Percentiles rank a stretch among this genome's conserved stretches.
These are phyloP conservation scores for Postia placenta DNA, from an alignment of 768 basidiomycete species.

Conservation along the genomic window DNA sequence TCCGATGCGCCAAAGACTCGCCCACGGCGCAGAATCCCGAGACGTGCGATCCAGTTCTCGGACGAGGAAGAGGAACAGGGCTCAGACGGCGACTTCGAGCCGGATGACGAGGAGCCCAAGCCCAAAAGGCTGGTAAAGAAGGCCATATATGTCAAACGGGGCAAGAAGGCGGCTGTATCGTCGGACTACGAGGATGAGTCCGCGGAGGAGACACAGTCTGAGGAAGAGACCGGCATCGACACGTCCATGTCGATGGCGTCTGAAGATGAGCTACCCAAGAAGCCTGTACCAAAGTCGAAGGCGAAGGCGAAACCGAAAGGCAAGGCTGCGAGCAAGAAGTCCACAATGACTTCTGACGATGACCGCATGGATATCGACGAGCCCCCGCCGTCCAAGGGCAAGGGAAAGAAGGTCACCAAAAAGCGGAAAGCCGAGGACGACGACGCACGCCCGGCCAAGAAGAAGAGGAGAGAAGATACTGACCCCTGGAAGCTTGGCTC, in stretches of 20 bases:
- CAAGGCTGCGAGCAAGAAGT: slow-evolving; percentile 16
- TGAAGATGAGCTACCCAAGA: slow-evolving; percentile 19
- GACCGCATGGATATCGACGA: slow-evolving; percentile 21
- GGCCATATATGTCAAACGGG: slow-evolving; percentile 12
- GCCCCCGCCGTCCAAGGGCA: slow-evolving; percentile 8
- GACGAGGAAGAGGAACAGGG: slow-evolving; percentile 44
- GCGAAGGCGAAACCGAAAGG: slow-evolving; percentile 13
- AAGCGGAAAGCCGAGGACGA: slow-evolving; percentile 33
- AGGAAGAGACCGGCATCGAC: slow-evolving; percentile 19
- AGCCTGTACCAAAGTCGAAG: slow-evolving; percentile 25
- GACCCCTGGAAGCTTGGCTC: slow-evolving; percentile 78
- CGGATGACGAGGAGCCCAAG: slow-evolving; percentile 9
- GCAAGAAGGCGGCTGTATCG: slow-evolving; percentile 13
- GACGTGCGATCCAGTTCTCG: slow-evolving; percentile 38
- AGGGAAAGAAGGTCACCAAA: slow-evolving; percentile 31
- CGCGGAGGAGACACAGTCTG: slow-evolving; percentile 6
- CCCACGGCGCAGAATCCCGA: slow-evolving; percentile 25
- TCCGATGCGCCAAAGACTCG: slow-evolving; percentile 26
- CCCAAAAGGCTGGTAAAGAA: slow-evolving; percentile 8
- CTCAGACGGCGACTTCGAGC: slow-evolving; percentile 5
- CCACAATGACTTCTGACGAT: slow-evolving; percentile 12
- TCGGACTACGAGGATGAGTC: slow-evolving; percentile 12
- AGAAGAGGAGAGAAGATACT: slow-evolving; percentile 53
- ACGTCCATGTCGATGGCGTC: slow-evolving; percentile 12
- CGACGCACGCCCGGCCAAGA: slow-evolving; percentile 40